Conservation (phyloP, 2,329 filamentous ascomycete genomes). For the Colletotrichum sp. region DNA sequence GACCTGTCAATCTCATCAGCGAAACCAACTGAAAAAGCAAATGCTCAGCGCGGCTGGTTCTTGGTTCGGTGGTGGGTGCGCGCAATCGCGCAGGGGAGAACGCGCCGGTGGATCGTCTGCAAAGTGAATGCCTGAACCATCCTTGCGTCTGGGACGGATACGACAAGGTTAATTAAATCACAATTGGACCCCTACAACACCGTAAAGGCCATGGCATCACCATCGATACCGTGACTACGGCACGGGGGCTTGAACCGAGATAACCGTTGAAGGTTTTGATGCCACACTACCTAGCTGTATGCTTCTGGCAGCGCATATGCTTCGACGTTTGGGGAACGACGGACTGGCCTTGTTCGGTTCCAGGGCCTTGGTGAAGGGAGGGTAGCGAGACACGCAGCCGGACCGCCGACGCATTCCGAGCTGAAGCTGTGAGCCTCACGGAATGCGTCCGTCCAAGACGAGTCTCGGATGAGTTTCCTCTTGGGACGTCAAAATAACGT, state of each 20-base stretch:
- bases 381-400: background rate
- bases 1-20: background rate
- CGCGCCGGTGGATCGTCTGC: background rate
- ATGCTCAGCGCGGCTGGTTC: background rate
- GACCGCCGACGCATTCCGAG: background rate
- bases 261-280: background rate
- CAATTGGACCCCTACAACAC: background rate
- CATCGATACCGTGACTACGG: background rate
- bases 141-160: background rate
- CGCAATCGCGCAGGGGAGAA: background rate
- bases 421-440: background rate
- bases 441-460: background rate
- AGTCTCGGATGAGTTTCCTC: background rate
- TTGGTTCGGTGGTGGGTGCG: background rate
- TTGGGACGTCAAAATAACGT: background rate
- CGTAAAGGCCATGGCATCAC: background rate
- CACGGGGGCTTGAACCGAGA: background rate
- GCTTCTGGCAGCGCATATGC: background rate
- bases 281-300: background rate
- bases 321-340: background rate
- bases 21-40: background rate
- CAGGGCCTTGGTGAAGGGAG: background rate
- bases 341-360: background rate
- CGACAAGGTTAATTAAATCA: background rate
- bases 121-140: slow-evolving; percentile 7